Base-by-base conservation (phyloP, 1,284 basidiomycete species). In the Pholiota adiposa region DNA sequence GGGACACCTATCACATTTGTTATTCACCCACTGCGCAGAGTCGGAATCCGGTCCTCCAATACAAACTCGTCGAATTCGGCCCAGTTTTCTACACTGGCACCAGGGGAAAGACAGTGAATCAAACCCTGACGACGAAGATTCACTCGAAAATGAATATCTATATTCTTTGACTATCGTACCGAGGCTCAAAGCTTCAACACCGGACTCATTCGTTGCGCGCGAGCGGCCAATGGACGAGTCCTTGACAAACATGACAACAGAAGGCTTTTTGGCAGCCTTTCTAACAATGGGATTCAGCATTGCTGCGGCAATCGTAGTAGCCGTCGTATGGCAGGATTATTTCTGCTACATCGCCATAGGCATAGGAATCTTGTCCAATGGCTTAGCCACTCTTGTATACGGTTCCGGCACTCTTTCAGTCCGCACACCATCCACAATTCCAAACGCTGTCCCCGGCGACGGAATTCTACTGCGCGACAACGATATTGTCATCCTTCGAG, bases 1-100 rank as follows among this genome's bases (percentile, higher is more conserved):
- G 9, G 60, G 60, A 12, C 63, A 64, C 50, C 29, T 64, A 34
- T 48, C 63, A 4, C 59, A 61, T 46, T 25, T 64, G 16, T 40
- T 64, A n/a, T 18, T 58, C 6, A 27, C 41, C 16, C 48, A 62
- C 38, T 61, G 60, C 52, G 49, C 54, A 31, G 40, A 12, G 23
- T 21, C 23, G 33, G n/a, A 5, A 18, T 40, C 36, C n/a, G 36
- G 23, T 3, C n/a, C 38, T 12, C 23, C 46, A 31, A 5, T 31
- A 31, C 29, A 4, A 31, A 31, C 29, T 31, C 29, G 11, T 31
- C 29, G 5, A 11, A 31, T 11, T 31, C 5, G 4, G 29, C 29
- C n/a, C n/a, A n/a, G n/a, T n/a, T n/a, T n/a, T n/a, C n/a, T n/a
- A n/a, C n/a, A n/a, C n/a, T n/a, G n/a, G n/a, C n/a, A n/a, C n/a